phyloP scores from a whole-genome alignment of 1,139 yeast species.

The Geotrichum histeridarum region DNA sequence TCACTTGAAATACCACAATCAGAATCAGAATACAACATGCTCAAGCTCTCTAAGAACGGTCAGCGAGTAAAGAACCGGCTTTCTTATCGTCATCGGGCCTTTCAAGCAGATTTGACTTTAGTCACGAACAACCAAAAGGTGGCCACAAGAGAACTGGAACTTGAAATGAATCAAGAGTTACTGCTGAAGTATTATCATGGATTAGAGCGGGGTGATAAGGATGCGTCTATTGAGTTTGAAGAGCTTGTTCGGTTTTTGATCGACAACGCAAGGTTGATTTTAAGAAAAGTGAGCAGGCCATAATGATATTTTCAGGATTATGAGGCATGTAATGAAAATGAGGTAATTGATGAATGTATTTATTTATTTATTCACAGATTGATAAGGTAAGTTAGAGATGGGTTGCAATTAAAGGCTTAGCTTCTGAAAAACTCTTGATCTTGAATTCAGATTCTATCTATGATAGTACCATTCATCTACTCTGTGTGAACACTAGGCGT shows the following conservation, averaged over 20 bases:
- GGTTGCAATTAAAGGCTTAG: too few relatives aligned
- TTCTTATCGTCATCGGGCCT: conserved; percentile 31
- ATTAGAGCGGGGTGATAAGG: conserved; percentile 19
- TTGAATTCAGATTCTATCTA: background rate
- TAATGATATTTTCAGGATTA: background rate
- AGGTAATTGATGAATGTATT: background rate
- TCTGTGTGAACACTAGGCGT: background rate
- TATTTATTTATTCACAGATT: background rate
- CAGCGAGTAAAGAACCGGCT: conserved; percentile 49
- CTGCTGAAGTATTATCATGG: conserved; percentile 57
- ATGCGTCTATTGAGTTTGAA: conserved; percentile 36
- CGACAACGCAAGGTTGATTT: conserved; percentile 31
- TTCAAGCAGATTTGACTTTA: conserved; percentile 35
- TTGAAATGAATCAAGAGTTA: conserved; percentile 67
- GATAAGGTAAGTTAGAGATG: background rate
- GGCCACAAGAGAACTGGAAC: conserved; percentile 33
- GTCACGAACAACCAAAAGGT: conserved; percentile 28
- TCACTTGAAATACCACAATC: conserved; percentile 63
- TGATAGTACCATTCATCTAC: background rate
- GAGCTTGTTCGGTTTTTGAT: conserved; percentile 34
- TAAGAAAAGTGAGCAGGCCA: conserved; percentile 22
- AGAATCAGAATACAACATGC: conserved; percentile 17
- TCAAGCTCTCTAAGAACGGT: conserved; percentile 35
- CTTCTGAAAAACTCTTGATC: background rate
- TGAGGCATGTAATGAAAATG: background rate